A percentile compares a stretch with the other conserved stretches of the same genome.
Conservation (phyloP, 1,284 basidiomycete species). For the Wolfiporia cocos region DNA sequence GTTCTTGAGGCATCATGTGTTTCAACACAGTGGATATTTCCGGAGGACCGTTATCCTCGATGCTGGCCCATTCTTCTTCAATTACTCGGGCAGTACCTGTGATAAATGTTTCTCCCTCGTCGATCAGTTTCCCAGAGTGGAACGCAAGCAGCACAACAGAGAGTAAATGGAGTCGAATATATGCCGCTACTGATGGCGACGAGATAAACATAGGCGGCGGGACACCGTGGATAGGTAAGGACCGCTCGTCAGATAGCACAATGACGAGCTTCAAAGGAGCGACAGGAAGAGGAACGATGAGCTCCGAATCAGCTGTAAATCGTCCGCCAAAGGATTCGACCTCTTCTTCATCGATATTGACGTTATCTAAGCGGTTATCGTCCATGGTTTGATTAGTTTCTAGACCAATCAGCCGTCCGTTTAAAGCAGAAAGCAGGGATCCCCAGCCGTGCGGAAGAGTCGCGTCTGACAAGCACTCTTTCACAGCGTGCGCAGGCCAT, state of each 20-base stretch:
- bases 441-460: conserved; percentile 41
- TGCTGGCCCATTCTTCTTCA: conserved; percentile 60
- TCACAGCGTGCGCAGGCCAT: conserved; percentile 72
- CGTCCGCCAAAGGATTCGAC: conserved; percentile 64
- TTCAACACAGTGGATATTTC: conserved; percentile 61
- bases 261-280: conserved; percentile 67
- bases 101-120: conserved; percentile 67
- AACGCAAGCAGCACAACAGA: conserved; percentile 52
- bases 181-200: conserved; percentile 69
- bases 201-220: conserved; percentile 75
- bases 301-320: conserved; percentile 36
- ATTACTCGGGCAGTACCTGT: conserved; percentile 73
- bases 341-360: conserved; percentile 48
- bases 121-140: conserved; percentile 49
- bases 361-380: conserved; percentile 12
- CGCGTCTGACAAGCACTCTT: conserved; percentile 39
- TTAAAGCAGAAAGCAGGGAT: conserved; percentile 43
- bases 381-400: not conserved
- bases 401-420: conserved; percentile 39
- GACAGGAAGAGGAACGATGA: conserved; percentile 58
- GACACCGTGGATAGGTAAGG: conserved; percentile 49
- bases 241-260: conserved; percentile 39
- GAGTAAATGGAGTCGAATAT: conserved; percentile 83
- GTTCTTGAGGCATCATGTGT: conserved; percentile 44
- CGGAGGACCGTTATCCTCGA: conserved; percentile 69